Base-by-base conservation (phyloP, 2,329 filamentous ascomycete genomes). In the Clarireedia paspali region DNA sequence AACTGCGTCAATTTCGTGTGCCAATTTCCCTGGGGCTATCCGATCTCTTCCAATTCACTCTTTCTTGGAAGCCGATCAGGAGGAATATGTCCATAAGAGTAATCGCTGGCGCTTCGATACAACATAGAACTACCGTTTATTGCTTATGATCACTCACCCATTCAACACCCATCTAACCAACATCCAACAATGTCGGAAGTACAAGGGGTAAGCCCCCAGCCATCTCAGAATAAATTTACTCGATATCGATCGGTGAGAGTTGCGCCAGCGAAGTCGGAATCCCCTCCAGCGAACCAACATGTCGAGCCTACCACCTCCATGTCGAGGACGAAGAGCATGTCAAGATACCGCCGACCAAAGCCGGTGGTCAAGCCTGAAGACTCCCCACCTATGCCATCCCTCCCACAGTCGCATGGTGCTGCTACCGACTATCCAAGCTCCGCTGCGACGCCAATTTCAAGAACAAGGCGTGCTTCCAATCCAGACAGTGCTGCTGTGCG, bases 221-320 rank as follows among this genome's bases (percentile, higher is more conserved):
- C 56, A 49, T 46, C 58, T 20, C 67, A 67, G 30, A 66, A 69
- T 52, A 82, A 79, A 64, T 76, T 80, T 66, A 79, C 79, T 54
- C 75, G 81, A 44, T 84, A 84, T 68, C 74, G 80, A 60, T 81
- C 79, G 30, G 78, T 83, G 55, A 72, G 81, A 57, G 74, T 74
- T 59, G 71, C 71, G 10, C 67, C 57, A 17, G 34, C 57, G 24
- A 59, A 68, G 26, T n/a, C 54, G 6, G 26, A 57, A 42, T 39
- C 46, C 15, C 30, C 48, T 6, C 27, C 26, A 23, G 12, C 27
- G 20, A 51, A 23, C 23, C 60, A 62, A 23, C 58, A 66, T 45
- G 66, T 26, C 5, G 47, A 55, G 17, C 17, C 48, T 20, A 51
- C 14, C 23, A n/a, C 47, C 12, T 51, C 53, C 15, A 2, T 55